A percentile compares a stretch with the other conserved stretches of the same genome.
phyloP scores from a whole-genome alignment of 805 yeast species.

The Zygosaccharomyces kombuchaensis region DNA sequence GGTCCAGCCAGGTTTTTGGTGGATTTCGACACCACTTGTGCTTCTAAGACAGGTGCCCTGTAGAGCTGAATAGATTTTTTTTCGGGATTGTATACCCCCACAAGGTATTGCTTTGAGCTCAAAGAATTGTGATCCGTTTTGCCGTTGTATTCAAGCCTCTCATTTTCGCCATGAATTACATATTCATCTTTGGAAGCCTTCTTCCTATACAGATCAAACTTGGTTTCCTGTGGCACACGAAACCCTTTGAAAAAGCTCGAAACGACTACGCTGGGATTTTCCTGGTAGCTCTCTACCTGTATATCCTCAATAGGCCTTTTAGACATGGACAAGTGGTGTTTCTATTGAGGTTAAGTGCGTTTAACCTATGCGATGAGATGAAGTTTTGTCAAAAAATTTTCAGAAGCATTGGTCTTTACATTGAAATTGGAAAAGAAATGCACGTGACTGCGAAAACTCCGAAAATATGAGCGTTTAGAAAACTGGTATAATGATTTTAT shows the following conservation, averaged over 20 bases:
- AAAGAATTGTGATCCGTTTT: conserved; percentile 36
- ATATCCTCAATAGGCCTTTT: conserved; percentile 21
- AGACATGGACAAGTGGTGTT: conserved; percentile 10
- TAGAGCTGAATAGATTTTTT: conserved; percentile 59
- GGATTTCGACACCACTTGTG: conserved; percentile 59
- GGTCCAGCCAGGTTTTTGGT: conserved; percentile 59
- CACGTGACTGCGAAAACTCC: too few species aligned
- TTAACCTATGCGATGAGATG: conserved; percentile 3
- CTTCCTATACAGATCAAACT: conserved; percentile 60
- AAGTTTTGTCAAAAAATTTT: neutral
- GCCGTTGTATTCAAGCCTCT: conserved; percentile 70
- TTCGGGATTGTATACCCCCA: conserved; percentile 75
- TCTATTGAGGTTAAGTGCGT: too few species aligned
- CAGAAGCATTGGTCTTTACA: neutral
- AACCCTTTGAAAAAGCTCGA: conserved; percentile 82
- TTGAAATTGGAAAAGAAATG: neutral
- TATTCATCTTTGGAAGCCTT: conserved; percentile 35
- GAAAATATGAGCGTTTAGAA: too few species aligned
- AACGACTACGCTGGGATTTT: conserved; percentile 48
- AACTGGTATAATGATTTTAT: too few species aligned
- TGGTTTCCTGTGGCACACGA: conserved; percentile 51
- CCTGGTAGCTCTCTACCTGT: conserved; percentile 37
- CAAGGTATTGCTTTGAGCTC: conserved; percentile 48
- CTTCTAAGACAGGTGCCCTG: conserved; percentile 57
- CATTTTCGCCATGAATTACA: conserved; percentile 74